phyloP scores from a whole-genome alignment of 2,329 filamentous ascomycete species.

The Plenodomus biglobosus region DNA sequence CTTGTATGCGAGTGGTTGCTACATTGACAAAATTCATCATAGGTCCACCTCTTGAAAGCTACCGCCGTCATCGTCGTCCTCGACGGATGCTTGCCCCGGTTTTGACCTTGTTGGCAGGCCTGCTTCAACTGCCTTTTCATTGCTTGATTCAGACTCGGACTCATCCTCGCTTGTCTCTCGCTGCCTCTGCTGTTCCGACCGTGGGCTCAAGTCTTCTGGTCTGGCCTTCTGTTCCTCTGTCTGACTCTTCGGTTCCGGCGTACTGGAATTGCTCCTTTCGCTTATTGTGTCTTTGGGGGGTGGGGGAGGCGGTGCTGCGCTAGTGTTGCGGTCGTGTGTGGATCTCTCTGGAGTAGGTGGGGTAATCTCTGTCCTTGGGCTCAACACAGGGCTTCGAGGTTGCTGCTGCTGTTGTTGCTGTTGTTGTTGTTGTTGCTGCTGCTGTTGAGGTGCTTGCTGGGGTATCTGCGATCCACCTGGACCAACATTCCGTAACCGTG shows the following conservation, averaged over 20 bases:
- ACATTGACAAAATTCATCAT: slow-evolving; percentile 6
- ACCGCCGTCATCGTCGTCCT: slow-evolving; percentile 35
- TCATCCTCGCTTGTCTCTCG: slow-evolving; percentile 31
- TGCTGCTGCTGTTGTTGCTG: slow-evolving; percentile 29
- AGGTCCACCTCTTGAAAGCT: slow-evolving; percentile 42
- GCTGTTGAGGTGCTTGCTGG: slow-evolving; percentile 23
- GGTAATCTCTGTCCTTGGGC: slow-evolving; percentile 54
- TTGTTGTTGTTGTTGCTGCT: slow-evolving; percentile 28
- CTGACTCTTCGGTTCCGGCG: slow-evolving; percentile 35
- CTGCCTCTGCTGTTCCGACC: slow-evolving; percentile 29
- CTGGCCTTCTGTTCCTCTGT: slow-evolving; percentile 39
- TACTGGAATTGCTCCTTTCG: slow-evolving; percentile 22
- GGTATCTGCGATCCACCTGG: slow-evolving; percentile 37
- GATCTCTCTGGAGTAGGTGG: slow-evolving; percentile 53
- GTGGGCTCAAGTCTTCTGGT: slow-evolving; percentile 37
- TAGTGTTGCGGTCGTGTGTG: slow-evolving; percentile 25
- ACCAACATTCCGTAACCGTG: slow-evolving; percentile 59
- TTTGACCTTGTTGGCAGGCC: slow-evolving; percentile 32
- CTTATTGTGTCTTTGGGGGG: slow-evolving; percentile 37
- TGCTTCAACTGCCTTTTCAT: slow-evolving; percentile 32
- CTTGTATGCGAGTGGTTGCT: background rate
- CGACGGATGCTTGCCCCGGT: slow-evolving; percentile 27
- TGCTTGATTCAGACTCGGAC: slow-evolving; percentile 17
- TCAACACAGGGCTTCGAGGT: slow-evolving; percentile 39
- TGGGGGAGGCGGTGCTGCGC: slow-evolving; percentile 37